These are phyloP conservation scores for Huntiella omanensis DNA, from an alignment of 2,329 filamentous ascomycete species.

Conservation along the genomic window DNA sequence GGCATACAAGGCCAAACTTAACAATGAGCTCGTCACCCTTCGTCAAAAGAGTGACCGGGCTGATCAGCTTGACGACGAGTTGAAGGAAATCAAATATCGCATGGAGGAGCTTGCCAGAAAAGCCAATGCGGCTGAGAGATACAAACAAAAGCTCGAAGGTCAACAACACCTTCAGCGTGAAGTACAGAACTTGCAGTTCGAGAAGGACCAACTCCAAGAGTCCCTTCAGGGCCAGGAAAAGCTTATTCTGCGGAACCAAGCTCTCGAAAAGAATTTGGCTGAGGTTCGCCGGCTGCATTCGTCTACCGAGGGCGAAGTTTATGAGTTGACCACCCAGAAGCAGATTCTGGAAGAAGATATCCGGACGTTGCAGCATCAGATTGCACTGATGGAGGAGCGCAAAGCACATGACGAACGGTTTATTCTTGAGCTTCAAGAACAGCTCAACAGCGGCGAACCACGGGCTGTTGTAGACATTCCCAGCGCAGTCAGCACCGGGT, in stretches of 20 bases:
- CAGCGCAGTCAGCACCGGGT: constrained; percentile 12
- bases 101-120: constrained; percentile 41
- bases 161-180: constrained; percentile 35
- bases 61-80: constrained; percentile 37
- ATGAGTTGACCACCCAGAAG: constrained; percentile 23
- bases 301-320: constrained; percentile 11
- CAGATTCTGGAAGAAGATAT: constrained; percentile 28
- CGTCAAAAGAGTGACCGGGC: constrained; percentile 28
- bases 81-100: constrained; percentile 38
- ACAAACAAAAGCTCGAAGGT: constrained; percentile 42
- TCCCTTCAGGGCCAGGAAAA: constrained; percentile 21
- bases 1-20: constrained; percentile 25
- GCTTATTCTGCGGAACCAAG: constrained; percentile 20
- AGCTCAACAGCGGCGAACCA: constrained; percentile 22
- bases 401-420: constrained; percentile 31
- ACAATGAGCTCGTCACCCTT: constrained; percentile 29
- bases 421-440: constrained; percentile 41
- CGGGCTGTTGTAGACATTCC: constrained; percentile 10
- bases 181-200: constrained; percentile 34
- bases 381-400: constrained; percentile 28
- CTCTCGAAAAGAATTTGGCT: constrained; percentile 19
- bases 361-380: constrained; percentile 26
- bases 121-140: constrained; percentile 42
- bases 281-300: constrained; percentile 16
- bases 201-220: constrained; percentile 33